Evolutionary conservation across 345 rosid species (phyloP).

Genomic region (Lumnitzera racemosa): DNA sequence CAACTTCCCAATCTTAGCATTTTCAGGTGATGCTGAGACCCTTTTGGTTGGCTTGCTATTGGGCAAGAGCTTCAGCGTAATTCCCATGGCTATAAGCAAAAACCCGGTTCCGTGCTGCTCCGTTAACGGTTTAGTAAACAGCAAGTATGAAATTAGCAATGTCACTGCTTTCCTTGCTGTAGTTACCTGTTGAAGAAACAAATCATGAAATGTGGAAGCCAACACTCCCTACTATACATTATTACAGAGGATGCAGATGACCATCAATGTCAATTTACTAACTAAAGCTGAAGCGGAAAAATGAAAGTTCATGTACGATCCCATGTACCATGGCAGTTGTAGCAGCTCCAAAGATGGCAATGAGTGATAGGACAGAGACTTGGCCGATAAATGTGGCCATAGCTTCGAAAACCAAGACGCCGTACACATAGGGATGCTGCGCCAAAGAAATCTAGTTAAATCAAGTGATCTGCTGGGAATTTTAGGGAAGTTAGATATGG

Average conservation of each 20-base stretch:
- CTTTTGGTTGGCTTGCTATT: slow-evolving; percentile 15
- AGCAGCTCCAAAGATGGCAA: slow-evolving; percentile 93
- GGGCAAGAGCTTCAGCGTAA: slow-evolving; percentile 52
- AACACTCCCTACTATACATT: too few relatives aligned
- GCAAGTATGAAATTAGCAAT: slow-evolving; percentile 67
- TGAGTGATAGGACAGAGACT: slow-evolving; percentile 87
- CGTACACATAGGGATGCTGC: slow-evolving; percentile 88
- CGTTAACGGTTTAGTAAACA: slow-evolving; percentile 81
- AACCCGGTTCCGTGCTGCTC: slow-evolving; percentile 77
- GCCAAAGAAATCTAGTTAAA: too few relatives aligned
- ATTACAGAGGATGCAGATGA: too few relatives aligned
- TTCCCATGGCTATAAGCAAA: slow-evolving; percentile 69
- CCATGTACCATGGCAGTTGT: slow-evolving; percentile 80
- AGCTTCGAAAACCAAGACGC: slow-evolving; percentile 84
- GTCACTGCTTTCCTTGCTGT: slow-evolving; percentile 73
- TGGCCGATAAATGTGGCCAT: slow-evolving; percentile 95
- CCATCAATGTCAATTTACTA: too few relatives aligned
- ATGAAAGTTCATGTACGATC: neutral
- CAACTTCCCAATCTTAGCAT: slow-evolving; percentile 4
- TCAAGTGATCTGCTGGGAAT: too few relatives aligned
- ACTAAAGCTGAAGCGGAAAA: too few relatives aligned
- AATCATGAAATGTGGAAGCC: too few relatives aligned
- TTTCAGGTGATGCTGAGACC: slow-evolving; percentile 7
- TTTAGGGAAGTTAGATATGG: too few relatives aligned
- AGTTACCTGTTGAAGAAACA: slow-evolving; percentile 28